Percentiles rank a stretch among this genome's conserved stretches.
These are phyloP conservation scores for Ormosia semicastrata DNA, from an alignment of 306 rosid species.

Conservation along the genomic window DNA sequence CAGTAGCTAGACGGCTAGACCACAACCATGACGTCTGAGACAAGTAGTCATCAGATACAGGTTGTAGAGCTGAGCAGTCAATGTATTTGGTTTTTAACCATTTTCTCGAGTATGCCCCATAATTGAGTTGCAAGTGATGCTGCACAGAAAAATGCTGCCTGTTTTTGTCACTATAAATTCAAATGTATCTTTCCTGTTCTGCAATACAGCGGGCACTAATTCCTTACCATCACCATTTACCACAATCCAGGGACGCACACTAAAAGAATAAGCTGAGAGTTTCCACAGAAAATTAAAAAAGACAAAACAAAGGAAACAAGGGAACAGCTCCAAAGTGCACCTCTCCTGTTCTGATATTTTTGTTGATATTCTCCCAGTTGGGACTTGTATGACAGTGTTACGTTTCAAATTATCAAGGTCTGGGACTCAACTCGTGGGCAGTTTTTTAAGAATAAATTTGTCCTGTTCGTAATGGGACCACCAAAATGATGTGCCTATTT, in stretches of 20 bases:
- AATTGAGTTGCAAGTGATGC: not conserved
- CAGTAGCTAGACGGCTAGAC: too few species aligned
- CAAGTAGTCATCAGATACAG: too few species aligned
- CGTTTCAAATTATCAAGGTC: too few species aligned
- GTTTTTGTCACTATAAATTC: too few species aligned
- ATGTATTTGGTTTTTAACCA: not conserved
- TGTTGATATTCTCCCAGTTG: not conserved
- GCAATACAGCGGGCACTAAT: too few species aligned
- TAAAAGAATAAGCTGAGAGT: not conserved
- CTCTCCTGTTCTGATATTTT: not conserved
- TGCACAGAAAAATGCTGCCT: not conserved
- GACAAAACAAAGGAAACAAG: not conserved
- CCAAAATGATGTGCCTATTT: not conserved
- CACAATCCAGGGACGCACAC: too few species aligned
- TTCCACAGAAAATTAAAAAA: not conserved
- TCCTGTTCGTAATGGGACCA: not conserved
- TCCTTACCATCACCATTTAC: too few species aligned
- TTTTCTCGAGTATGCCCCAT: not conserved
- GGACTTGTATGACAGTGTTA: too few species aligned
- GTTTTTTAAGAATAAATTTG: not conserved
- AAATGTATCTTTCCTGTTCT: too few species aligned
- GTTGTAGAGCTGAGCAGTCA: not conserved
- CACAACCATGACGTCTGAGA: too few species aligned
- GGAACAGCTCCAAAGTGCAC: not conserved
- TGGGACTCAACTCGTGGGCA: not conserved